These are phyloP conservation scores for Penicillium sp. DNA, from an alignment of 2,329 filamentous ascomycete species.

Conservation along the genomic window DNA sequence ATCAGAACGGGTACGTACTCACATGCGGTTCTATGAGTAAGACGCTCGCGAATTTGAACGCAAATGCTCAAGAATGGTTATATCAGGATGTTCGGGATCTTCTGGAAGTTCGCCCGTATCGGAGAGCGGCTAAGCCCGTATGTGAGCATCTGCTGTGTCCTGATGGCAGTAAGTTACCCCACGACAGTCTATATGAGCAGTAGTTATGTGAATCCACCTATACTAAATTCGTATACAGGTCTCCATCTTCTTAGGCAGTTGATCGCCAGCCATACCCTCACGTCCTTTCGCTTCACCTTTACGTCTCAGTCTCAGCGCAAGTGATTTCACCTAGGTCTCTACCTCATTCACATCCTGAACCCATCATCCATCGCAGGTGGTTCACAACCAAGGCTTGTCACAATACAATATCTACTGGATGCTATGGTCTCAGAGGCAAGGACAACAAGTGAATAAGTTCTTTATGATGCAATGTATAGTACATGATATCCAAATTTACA, in stretches of 20 bases:
- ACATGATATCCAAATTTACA: slow-evolving; percentile 25
- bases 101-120: slow-evolving; percentile 94
- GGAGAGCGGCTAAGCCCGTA: slow-evolving; percentile 94
- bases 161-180: slow-evolving; percentile 77
- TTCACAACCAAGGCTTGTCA: no score
- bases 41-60: background rate
- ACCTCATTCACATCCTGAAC: background rate
- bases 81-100: slow-evolving; percentile 73
- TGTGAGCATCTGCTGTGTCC: slow-evolving; percentile 86
- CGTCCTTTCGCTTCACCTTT: no score
- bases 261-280: slow-evolving; percentile 6
- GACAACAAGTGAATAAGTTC: slow-evolving; percentile 13
- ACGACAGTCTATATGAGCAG: background rate
- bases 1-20: slow-evolving; percentile 77
- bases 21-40: background rate
- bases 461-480: slow-evolving; percentile 33
- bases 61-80: slow-evolving; percentile 6
- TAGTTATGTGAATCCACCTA: background rate
- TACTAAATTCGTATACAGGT: slow-evolving; percentile 22
- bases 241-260: slow-evolving; percentile 43
- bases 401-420: background rate
- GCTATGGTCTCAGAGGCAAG: background rate
- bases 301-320: background rate
- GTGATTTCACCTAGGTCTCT: background rate
- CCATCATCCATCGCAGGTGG: background rate